Evolutionary conservation across 768 basidiomycete species (phyloP).

Genomic region (Termitomyces titanicus): DNA sequence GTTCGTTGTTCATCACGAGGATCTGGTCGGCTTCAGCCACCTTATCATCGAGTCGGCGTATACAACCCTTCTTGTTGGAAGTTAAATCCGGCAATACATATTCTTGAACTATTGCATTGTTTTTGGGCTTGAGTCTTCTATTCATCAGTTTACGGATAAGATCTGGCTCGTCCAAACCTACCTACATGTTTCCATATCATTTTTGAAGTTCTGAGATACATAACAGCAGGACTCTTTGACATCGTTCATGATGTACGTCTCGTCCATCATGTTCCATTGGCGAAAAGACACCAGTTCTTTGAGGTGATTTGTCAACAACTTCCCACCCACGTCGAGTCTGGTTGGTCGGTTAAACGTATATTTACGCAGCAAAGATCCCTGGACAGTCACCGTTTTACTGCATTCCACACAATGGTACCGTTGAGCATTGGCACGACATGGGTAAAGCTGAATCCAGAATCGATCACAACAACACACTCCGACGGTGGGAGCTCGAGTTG

Average conservation of each 20-base stretch:
- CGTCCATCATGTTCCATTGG: slow-evolving; percentile 99
- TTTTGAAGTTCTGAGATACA: slow-evolving; percentile 67
- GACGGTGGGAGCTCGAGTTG: slow-evolving; percentile 46
- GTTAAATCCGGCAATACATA: slow-evolving; percentile 91
- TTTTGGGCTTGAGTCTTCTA: slow-evolving; percentile 47
- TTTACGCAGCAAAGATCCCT: slow-evolving; percentile 8
- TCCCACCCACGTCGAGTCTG: slow-evolving; percentile 94
- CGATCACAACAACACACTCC: slow-evolving; percentile 80
- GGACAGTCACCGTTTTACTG: slow-evolving; percentile 70
- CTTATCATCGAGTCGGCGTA: slow-evolving; percentile 51
- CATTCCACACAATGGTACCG: slow-evolving; percentile 71
- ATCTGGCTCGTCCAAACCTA: slow-evolving; percentile 33
- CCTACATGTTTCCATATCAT: slow-evolving; percentile 79
- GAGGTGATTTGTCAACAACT: slow-evolving; percentile 91
- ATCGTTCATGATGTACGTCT: slow-evolving; percentile 90
- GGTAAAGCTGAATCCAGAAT: slow-evolving; percentile 93
- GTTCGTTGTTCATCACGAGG: slow-evolving; percentile 85
- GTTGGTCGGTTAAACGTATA: slow-evolving; percentile 7
- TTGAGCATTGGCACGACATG: slow-evolving; percentile 84
- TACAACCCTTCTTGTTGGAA: slow-evolving; percentile 53
- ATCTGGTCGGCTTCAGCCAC: slow-evolving; percentile 61
- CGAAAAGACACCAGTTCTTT: slow-evolving; percentile 93
- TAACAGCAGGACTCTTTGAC: slow-evolving; percentile 91
- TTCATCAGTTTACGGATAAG: slow-evolving; percentile 14
- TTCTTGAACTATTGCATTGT: slow-evolving; percentile 75